Conservation (phyloP, 192 early-diverging fungal genomes). For the Coemansia sp. region DNA sequence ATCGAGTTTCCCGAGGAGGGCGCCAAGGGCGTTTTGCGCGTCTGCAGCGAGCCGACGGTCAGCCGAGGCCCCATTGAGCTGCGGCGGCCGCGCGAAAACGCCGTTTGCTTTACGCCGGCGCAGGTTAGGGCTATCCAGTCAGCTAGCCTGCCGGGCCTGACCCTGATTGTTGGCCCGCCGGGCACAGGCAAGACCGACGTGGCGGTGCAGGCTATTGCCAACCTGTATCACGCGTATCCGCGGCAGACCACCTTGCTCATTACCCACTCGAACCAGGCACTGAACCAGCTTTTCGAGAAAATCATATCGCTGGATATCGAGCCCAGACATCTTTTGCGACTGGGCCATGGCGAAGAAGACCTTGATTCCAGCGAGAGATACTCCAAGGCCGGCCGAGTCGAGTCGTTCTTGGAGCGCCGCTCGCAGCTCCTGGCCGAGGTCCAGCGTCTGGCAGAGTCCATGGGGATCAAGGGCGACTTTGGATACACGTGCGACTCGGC, state of each 20-base stretch:
- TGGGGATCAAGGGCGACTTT: conserved; percentile 79
- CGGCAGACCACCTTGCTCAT: conserved; percentile 87
- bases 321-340: conserved; percentile 85
- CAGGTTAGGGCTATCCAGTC: conserved; percentile 85
- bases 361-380: conserved; percentile 77
- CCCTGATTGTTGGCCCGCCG: conserved; percentile 94
- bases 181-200: conserved; percentile 99
- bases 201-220: conserved; percentile 94
- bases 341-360: conserved; percentile 94
- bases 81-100: conserved; percentile 65
- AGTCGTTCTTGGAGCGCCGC: conserved; percentile 86
- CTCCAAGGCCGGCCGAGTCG: conserved; percentile 91
- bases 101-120: conserved; percentile 78
- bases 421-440: conserved; percentile 71
- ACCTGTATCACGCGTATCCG: conserved; percentile 90
- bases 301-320: conserved; percentile 90
- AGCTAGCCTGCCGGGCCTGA: conserved; percentile 83
- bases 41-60: conserved; percentile 60
- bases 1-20: conserved; percentile 59
- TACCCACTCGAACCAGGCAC: conserved; percentile 97
- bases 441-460: conserved; percentile 68
- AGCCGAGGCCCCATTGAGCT: conserved; percentile 77
- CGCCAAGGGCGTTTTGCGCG: conserved; percentile 35
- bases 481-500: conserved; percentile 92
- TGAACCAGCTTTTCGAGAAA: conserved; percentile 98